phyloP scores from a whole-genome alignment of 805 yeast genomes.

The Candida rishiriensis region DNA sequence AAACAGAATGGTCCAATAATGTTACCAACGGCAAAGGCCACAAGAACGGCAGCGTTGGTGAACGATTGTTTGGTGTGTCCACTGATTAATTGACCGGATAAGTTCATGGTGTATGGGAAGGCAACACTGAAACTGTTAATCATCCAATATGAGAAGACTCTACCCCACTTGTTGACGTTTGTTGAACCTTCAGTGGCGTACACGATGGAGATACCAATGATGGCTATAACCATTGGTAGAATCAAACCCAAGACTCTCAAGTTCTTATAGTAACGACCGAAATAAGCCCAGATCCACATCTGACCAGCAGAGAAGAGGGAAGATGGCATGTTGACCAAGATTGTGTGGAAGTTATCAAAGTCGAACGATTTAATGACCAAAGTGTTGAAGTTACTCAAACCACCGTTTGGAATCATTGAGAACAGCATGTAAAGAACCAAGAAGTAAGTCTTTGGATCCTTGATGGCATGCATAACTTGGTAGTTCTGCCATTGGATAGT shows the following conservation, averaged over 20 bases:
- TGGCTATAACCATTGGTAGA: conserved; percentile 22
- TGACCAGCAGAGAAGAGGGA: conserved; percentile 24
- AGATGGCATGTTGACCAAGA: conserved; percentile 17
- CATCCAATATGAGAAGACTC: conserved; percentile 31
- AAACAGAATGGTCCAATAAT: conserved; percentile 50
- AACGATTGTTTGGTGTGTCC: conserved; percentile 51
- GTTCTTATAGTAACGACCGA: conserved; percentile 13
- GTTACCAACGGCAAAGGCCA: conserved; percentile 52
- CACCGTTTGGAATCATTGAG: conserved; percentile 29
- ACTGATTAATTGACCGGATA: conserved; percentile 35
- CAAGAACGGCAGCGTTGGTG: conserved; percentile 38
- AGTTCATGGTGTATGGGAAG: conserved; percentile 25
- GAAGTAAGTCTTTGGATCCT: conserved; percentile 21
- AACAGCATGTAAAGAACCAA: conserved; percentile 19
- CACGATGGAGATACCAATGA: conserved; percentile 22
- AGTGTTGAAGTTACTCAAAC: conserved; percentile 25
- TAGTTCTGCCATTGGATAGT: conserved; percentile 24
- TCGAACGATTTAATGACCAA: conserved; percentile 20
- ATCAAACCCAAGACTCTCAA: conserved; percentile 19
- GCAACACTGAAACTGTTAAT: conserved; percentile 24
- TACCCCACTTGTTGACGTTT: conserved; percentile 25
- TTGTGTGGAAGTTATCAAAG: conserved; percentile 13
- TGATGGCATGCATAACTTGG: conserved; percentile 20
- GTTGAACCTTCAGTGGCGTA: conserved; percentile 21
- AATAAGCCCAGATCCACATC: conserved; percentile 15